Percentiles rank a stretch among this genome's conserved stretches.
These are phyloP conservation scores for Ochromonas danica DNA, from an alignment of 108 stramenopile genomes.

Conservation along the genomic window DNA sequence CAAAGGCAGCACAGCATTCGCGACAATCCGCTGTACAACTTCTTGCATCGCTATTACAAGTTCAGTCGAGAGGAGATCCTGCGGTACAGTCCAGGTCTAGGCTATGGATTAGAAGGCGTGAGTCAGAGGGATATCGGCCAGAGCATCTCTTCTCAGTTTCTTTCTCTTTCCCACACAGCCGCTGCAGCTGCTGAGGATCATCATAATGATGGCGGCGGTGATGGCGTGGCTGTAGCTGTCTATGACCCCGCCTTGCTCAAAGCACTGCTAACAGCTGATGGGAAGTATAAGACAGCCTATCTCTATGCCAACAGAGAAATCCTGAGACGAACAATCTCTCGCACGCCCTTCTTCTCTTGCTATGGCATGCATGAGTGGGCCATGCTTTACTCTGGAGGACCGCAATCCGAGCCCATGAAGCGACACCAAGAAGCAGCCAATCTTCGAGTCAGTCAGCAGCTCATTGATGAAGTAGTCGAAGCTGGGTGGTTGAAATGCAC, in stretches of 20 bases:
- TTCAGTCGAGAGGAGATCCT: neutral
- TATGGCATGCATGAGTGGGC: constrained; percentile 95
- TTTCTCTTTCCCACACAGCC: too few species aligned
- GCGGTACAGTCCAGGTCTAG: neutral
- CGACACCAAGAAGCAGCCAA: constrained; percentile 74
- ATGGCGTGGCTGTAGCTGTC: too few species aligned
- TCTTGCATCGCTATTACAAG: neutral
- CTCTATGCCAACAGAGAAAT: too few species aligned
- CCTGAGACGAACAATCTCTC: too few species aligned
- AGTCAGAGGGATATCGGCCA: too few species aligned
- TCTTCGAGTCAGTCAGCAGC: constrained; percentile 67
- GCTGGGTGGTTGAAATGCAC: constrained; percentile 73
- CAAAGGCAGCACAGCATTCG: neutral
- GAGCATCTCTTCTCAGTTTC: too few species aligned
- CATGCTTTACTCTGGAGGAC: constrained; percentile 71
- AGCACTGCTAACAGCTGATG: too few species aligned
- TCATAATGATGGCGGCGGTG: too few species aligned
- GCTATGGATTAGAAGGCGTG: too few species aligned
- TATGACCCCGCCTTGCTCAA: too few species aligned
- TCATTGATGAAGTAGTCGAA: constrained; percentile 77
- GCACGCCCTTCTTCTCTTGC: constrained; percentile 74
- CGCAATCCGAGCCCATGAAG: constrained; percentile 47
- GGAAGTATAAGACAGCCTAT: too few species aligned
- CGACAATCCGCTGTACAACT: neutral
- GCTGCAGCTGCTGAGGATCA: too few species aligned